Evolutionary conservation across 257 asterid species (phyloP), one percentile per base, ranked within the genome.

Genomic region (Verbena officinalis): DNA sequence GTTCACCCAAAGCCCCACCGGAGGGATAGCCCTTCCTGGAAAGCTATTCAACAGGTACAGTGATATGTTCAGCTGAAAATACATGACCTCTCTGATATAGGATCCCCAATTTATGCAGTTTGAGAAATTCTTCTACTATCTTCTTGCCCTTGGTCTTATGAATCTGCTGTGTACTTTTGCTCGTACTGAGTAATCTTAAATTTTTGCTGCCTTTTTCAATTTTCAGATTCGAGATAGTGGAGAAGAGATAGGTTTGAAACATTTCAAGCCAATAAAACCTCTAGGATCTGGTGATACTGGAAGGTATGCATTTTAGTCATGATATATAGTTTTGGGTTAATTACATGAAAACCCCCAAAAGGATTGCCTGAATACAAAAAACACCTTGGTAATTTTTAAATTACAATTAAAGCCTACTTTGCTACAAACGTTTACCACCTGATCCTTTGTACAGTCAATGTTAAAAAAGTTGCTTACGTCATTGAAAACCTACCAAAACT

Each of bases 271-370:
- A 36, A 73, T 94, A 49, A 90, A 88, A 73, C 96, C 99, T n/a
- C 68, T 94, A 63, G 99, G 99, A 69, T 84, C 96, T 53, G 99
- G 99, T 51, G 99, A 90, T 70, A 94, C 99, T 27, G 99, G 99
- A 73, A 88, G 98, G 98, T 91, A 57, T 15, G 39, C 59, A n/a
- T 21, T 48, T 36, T 8, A 39, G 43, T 39, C 12, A 4, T 38
- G 64, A 40, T 31, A 56, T 40, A 15, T 20, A 42, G 21, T 65
- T 51, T 15, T 36, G 30, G n/a, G n/a, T n/a, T n/a, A n/a, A n/a
- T n/a, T n/a, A n/a, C n/a, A n/a, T n/a, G n/a, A n/a, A n/a, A n/a
- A n/a, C n/a, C n/a, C n/a, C n/a, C n/a, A n/a, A n/a, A n/a, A n/a
- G n/a, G n/a, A n/a, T n/a, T n/a, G n/a, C n/a, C n/a, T n/a, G n/a